These are phyloP conservation scores for Dictyostelium discoideum DNA, from an alignment of 78 protist genomes.

Conservation along the genomic window DNA sequence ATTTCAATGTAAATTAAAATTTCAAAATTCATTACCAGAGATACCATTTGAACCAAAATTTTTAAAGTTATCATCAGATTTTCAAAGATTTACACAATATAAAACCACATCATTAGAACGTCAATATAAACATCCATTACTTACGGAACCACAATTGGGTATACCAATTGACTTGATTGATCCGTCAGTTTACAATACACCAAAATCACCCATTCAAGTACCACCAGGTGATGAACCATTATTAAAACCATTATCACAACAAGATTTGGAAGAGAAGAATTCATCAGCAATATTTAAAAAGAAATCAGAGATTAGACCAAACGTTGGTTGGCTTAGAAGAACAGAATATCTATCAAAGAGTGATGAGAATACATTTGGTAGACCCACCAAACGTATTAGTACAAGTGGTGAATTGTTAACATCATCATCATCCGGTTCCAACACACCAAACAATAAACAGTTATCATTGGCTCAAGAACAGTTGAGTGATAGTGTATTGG, in stretches of 20 bases:
- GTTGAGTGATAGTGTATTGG: background rate
- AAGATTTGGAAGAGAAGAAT: conserved; percentile 18
- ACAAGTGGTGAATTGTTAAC: background rate
- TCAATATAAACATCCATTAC: conserved; percentile 44
- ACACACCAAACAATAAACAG: background rate
- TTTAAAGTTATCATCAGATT: conserved; percentile 39
- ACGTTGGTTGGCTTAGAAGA: conserved; percentile 56
- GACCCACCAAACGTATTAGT: background rate
- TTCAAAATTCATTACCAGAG: conserved; percentile 44
- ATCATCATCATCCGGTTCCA: background rate
- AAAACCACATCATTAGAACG: conserved; percentile 67
- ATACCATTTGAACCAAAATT: conserved; percentile 76
- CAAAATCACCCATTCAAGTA: background rate
- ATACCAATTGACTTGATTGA: conserved; percentile 72
- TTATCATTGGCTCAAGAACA: background rate
- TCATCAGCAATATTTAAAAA: background rate
- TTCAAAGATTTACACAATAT: conserved; percentile 23
- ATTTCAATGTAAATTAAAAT: conserved; percentile 20
- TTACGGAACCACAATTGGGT: conserved; percentile 64
- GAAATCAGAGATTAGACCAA: conserved; percentile 27
- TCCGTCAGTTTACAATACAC: conserved; percentile 18
- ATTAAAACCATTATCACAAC: conserved; percentile 6
- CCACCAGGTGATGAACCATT: conserved; percentile 29
- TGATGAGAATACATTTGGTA: conserved; percentile 45
- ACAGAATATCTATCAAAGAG: conserved; percentile 48